Evolutionary conservation across 208 protist genomes (phyloP), one percentile per base, ranked within the genome.

Genomic region (Tetramitus jugosus): DNA sequence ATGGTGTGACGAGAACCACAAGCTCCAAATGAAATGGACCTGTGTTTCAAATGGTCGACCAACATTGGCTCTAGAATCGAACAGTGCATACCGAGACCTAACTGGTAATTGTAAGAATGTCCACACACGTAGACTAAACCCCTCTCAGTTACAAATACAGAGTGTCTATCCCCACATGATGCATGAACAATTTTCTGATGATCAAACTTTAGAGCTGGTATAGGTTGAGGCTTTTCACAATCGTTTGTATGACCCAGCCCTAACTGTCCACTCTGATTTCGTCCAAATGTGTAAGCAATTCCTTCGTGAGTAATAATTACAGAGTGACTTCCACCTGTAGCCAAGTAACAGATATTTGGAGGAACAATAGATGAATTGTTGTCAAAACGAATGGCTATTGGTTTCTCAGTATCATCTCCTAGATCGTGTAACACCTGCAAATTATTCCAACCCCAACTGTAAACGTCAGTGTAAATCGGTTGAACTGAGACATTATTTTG

Each of bases 201-300:
- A 8, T 17, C 1, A 33, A 71, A 46, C 26, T 4, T 3, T 62
- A 33, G 17, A 62, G 29, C 10, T 26, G 10, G 3, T 62, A 62
- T 8, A 6, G 6, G 4, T 29, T 4, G 10, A 35, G 56, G 56
- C 3, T 33, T 4, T 33, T 23, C 56, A 23, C 6, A 7, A 62
- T 62, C 56, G 8, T 23, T 7, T 7, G 6, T 35, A 33, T 33
- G 26, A 3, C 56, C 56, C 8, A 35, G 56, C 10, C 56, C 56
- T 62, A 71, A 7, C 17, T 71, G 65, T 13, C 65, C 65, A 71
- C 35, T 71, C 49, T 71, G 65, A 49, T 71, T 71, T n/a, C 26
- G 43, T 20, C 65, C 65, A 49, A 71, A 49, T 49, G 39, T 10
- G 35, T 31, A 46, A 33, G 49, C 39, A 33, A 10, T 46, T 10